Percentiles rank a stretch among this genome's conserved stretches.
Evolutionary conservation across 2,329 filamentous ascomycete species (phyloP).

Genomic region (Phaeosphaeria sp.): DNA sequence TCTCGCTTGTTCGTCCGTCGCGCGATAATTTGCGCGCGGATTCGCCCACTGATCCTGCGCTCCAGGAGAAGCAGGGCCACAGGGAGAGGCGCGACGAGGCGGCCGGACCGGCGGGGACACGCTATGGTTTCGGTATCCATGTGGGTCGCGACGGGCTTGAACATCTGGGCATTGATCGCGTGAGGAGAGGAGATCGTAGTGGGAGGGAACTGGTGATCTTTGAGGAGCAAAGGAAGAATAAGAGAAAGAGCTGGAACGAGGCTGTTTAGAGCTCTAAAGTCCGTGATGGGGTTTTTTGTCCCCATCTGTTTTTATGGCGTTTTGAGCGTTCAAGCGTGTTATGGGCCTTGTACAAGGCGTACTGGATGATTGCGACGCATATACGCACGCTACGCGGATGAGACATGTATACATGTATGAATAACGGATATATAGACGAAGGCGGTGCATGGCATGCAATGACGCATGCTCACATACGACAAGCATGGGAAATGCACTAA

Average conservation of each 20-base stretch:
- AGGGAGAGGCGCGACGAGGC: constrained; percentile 37
- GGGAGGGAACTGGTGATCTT: constrained; percentile 46
- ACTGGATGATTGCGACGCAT: constrained; percentile 1
- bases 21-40: constrained; percentile 36
- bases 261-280: constrained; percentile 3
- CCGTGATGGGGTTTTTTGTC: neutral
- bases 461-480: neutral
- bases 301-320: neutral
- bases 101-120: constrained; percentile 39
- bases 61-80: constrained; percentile 21
- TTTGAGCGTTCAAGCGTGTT: constrained; percentile 3
- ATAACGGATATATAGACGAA: constrained; percentile 4
- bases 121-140: constrained; percentile 65
- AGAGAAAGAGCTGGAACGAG: constrained; percentile 35
- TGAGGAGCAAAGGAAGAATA: constrained; percentile 40
- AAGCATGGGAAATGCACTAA: neutral
- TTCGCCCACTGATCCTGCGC: constrained; percentile 24
- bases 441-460: neutral
- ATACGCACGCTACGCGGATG: neutral
- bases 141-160: constrained; percentile 65
- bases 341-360: neutral
- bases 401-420: neutral
- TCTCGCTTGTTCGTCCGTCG: constrained; percentile 36
- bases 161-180: constrained; percentile 65
- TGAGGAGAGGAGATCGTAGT: constrained; percentile 48